Percentiles rank a stretch among this genome's conserved stretches.
These are phyloP conservation scores for Sarocladium kiliense DNA, from an alignment of 2,329 filamentous ascomycete genomes.

Conservation along the genomic window DNA sequence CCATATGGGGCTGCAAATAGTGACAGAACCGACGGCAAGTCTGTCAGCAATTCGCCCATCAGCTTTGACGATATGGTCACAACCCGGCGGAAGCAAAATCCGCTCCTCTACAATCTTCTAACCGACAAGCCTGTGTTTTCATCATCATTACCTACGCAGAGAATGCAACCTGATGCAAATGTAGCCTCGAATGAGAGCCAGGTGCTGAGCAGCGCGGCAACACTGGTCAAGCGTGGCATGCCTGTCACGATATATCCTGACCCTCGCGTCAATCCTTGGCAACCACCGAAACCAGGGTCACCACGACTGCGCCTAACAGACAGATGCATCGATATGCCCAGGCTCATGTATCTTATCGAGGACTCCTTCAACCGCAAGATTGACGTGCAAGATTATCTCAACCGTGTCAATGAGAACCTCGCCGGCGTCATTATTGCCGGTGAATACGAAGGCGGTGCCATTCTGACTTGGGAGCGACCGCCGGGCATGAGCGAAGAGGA, in stretches of 20 bases:
- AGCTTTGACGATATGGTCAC: slow-evolving; percentile 45
- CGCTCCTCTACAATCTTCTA: slow-evolving; percentile 88
- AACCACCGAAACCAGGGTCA: slow-evolving; percentile 52
- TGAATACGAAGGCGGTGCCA: slow-evolving; percentile 91
- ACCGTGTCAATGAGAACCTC: slow-evolving; percentile 72
- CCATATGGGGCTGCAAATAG: slow-evolving; percentile 68
- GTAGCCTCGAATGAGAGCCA: slow-evolving; percentile 11
- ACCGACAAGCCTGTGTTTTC: slow-evolving; percentile 93
- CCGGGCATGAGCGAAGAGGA: slow-evolving; percentile 50
- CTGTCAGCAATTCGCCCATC: slow-evolving; percentile 45
- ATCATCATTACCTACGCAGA: slow-evolving; percentile 75
- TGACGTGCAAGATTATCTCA: slow-evolving; percentile 76
- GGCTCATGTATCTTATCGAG: slow-evolving; percentile 82
- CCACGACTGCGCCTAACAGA: slow-evolving; percentile 69
- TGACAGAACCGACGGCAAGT: slow-evolving; percentile 30
- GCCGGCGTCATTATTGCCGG: slow-evolving; percentile 93
- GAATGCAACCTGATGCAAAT: slow-evolving; percentile 37
- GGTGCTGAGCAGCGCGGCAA: slow-evolving; percentile 48
- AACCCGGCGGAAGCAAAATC: slow-evolving; percentile 61
- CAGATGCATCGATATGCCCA: slow-evolving; percentile 73
- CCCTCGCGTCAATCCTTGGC: slow-evolving; percentile 65
- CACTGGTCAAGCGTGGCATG: slow-evolving; percentile 87
- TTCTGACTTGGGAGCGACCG: slow-evolving; percentile 89
- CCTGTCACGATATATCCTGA: slow-evolving; percentile 80
- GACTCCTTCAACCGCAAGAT: slow-evolving; percentile 86